Base-by-base conservation (phyloP, 768 basidiomycete species). In the Hericium alpestre region DNA sequence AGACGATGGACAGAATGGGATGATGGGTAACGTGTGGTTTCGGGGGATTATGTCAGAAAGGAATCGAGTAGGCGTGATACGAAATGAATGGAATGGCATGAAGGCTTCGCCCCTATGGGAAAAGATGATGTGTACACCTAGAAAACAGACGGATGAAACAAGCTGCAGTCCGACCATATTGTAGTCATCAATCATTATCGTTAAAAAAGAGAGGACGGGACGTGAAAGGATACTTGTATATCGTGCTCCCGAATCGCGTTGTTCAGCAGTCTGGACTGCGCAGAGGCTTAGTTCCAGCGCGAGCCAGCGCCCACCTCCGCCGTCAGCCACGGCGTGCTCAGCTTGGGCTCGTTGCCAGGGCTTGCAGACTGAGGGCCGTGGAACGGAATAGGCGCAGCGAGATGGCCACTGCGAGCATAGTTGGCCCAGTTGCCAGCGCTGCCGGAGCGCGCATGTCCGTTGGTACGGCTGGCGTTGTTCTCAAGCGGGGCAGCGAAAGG, bases 401-500 rank as follows among this genome's bases (percentile, higher is more conserved):
- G 71, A 65, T 76, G 76, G 65, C 71, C 78, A 66, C 73, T 78
- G 51, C 83, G 79, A 25, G 80, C 67, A 63, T 86, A 74, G 64
- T 71, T 80, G 46, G 75, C 84, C 88, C 88, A 90, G 66, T 88
- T 90, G 37, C 87, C 87, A 25, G 84, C 85, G 67, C 87, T 90
- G 49, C 88, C 88, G 47, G 86, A 81, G 59, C 88, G 83, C 58
- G 81, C 80, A 65, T 90, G 87, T 39, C 85, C 84, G 56, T 75
- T 81, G 27, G 74, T 72, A 56, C 86, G 74, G 62, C 41, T 65
- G 47, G 72, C 69, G 54, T 65, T 72, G 60, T 74, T 78, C 53
- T 70, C 75, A 43, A 73, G 75, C 58, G 63, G 58, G 63, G 68
- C 67, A 39, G 65, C 65, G 64, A 68, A 71, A 18, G 77, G 71